Evolutionary conservation across 1,284 basidiomycete genomes (phyloP).

Genomic region (Apiotrichum montevideense): DNA sequence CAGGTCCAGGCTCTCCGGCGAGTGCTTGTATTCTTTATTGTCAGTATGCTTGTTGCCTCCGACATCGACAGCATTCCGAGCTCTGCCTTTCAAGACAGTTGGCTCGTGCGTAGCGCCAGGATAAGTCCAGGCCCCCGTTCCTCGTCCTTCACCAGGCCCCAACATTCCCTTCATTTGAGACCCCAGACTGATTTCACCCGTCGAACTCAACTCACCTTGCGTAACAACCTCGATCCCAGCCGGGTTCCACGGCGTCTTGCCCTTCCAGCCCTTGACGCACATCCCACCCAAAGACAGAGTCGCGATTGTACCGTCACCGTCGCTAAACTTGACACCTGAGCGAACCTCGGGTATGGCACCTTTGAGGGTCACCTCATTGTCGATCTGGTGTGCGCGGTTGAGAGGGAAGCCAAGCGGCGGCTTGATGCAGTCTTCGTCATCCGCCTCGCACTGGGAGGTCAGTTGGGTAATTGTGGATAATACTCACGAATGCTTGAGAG

Average conservation of each 20-base stretch:
- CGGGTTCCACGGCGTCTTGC: conserved; percentile 79
- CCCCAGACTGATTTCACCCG: too few species aligned
- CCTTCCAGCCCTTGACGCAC: conserved; percentile 94
- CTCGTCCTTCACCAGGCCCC: too few species aligned
- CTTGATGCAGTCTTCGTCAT: conserved; percentile 48
- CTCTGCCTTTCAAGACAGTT: too few species aligned
- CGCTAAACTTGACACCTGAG: conserved; percentile 81
- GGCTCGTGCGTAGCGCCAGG: too few species aligned
- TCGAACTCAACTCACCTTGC: conserved; percentile 54
- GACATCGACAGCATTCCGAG: too few species aligned
- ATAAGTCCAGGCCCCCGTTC: too few species aligned
- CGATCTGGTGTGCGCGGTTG: conserved; percentile 68
- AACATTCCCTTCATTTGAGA: too few species aligned
- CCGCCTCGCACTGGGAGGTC: conserved; percentile 44
- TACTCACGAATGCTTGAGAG: conserved; percentile 33
- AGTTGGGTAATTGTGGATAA: background rate
- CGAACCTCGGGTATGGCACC: conserved; percentile 58
- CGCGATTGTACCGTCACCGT: conserved; percentile 94
- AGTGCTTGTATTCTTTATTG: conserved; percentile 66
- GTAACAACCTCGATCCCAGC: conserved; percentile 79
- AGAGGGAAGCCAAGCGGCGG: conserved; percentile 57
- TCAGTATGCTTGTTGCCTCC: background rate
- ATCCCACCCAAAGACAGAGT: conserved; percentile 85
- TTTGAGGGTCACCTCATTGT: conserved; percentile 69
- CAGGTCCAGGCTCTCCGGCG: conserved; percentile 65